Base-by-base conservation (phyloP, 768 basidiomycete genomes). In the Galerina sulciceps region DNA sequence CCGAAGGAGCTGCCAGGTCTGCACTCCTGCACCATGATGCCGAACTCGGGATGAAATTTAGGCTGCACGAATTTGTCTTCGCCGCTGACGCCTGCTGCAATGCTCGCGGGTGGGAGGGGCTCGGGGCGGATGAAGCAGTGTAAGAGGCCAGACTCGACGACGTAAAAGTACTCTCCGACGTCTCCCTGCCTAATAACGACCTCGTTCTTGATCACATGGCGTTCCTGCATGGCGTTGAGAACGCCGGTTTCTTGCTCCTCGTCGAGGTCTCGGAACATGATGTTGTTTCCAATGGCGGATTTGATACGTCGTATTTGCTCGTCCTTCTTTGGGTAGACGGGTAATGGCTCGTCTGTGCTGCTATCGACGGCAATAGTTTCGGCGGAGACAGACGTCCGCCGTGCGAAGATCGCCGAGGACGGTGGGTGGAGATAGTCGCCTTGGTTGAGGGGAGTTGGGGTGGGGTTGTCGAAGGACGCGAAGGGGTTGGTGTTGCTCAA, bases 151-250 rank as follows among this genome's bases (percentile, higher is more conserved):
- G 84, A 82, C 75, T 99, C 97, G 62, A 99, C 94, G 53, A 98
- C 93, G 74, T 99, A 99, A 73, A 98, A 99, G 75, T 88, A 95
- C 67, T 98, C 96, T 53, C 97, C 97, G 17, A 93, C 91, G 65
- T 97, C 96, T 46, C 97, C 97, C 73, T 99, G 97, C 49, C 91
- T 86, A 65, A 99, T 98, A 60, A 99, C 89, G n/a, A 96, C 88
- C 64, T 95, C 89, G 61, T 89, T 88, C 60, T 84, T 78, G 31
- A 74, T 76, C 13, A 93, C 86, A 6, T 75, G 79, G 45, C 86
- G 82, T 76, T 99, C 97, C 72, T 90, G 90, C 96, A 99, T 99
- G 22, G 97, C 97, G 55, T 90, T 91, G 20, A 99, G 79, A 17
- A 96, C 96, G 44, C 95, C 94, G 0, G 85, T 86, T 73, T 93